These are phyloP conservation scores for Trametes maxima DNA, from an alignment of 768 basidiomycete genomes.

Conservation along the genomic window DNA sequence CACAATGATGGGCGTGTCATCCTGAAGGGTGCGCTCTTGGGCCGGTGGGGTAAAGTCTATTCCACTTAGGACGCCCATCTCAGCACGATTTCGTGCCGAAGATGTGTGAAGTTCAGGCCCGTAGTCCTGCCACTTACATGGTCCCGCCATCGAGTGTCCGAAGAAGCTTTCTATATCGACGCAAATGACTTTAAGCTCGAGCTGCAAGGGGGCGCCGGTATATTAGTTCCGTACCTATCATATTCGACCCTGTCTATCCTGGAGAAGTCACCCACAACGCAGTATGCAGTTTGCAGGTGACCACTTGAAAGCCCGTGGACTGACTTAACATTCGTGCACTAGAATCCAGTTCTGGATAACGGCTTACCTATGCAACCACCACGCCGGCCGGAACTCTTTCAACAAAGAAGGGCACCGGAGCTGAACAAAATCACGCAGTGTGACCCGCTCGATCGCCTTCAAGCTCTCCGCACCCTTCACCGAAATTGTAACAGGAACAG, in stretches of 20 bases:
- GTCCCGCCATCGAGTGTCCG: conserved; percentile 64
- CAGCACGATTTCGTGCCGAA: too few species aligned
- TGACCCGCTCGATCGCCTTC: conserved; percentile 17
- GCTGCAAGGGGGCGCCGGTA: neutral
- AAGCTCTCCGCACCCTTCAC: conserved; percentile 16
- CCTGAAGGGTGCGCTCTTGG: conserved; percentile 31
- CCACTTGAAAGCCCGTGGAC: conserved; percentile 42
- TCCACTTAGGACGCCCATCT: conserved; percentile 44
- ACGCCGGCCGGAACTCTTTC: conserved; percentile 31
- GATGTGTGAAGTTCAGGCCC: too few species aligned
- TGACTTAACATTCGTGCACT: neutral
- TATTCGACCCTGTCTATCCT: conserved; percentile 57
- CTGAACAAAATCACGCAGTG: conserved; percentile 29
- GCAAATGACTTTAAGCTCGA: neutral
- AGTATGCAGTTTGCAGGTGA: conserved; percentile 65
- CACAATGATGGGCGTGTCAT: conserved; percentile 55
- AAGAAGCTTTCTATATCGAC: conserved; percentile 46
- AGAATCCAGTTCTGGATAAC: neutral
- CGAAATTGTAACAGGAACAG: conserved; percentile 22
- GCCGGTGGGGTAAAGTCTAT: conserved; percentile 60
- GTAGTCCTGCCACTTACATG: conserved; percentile 44
- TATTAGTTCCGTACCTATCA: conserved; percentile 43
- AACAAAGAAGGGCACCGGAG: conserved; percentile 33
- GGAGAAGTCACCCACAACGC: conserved; percentile 62
- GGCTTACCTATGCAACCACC: conserved; percentile 36